phyloP scores from a whole-genome alignment of 2,329 filamentous ascomycete genomes.

The Myriosclerotinia duriaeana region DNA sequence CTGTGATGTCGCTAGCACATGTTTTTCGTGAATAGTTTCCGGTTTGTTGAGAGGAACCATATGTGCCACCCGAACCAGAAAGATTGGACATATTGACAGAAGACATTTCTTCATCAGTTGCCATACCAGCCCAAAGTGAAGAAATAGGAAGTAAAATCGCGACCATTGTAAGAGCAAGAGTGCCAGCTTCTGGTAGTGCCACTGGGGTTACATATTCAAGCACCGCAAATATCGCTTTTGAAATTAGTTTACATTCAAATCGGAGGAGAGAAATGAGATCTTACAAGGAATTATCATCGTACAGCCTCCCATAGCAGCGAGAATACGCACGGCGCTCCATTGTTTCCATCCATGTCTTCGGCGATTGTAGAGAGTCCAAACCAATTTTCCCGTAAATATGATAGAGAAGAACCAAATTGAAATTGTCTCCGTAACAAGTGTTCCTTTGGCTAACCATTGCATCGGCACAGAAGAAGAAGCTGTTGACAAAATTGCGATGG shows the following conservation, averaged over 20 bases:
- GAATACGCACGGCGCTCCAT: constrained; percentile 64
- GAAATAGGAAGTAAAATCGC: constrained; percentile 65
- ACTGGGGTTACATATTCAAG: constrained; percentile 51
- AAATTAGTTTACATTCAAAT: constrained; percentile 23
- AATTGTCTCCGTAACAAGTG: constrained; percentile 52
- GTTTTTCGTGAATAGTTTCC: constrained; percentile 23
- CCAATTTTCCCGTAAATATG: constrained; percentile 63
- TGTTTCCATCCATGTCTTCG: constrained; percentile 56
- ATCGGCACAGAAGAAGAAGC: constrained; percentile 37
- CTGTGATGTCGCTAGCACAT: constrained; percentile 25
- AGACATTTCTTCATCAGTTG: constrained; percentile 29
- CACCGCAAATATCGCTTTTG: constrained; percentile 58
- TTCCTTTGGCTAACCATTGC: constrained; percentile 46
- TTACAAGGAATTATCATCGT: constrained; percentile 64
- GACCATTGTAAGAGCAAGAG: constrained; percentile 56
- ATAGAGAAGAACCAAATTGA: constrained; percentile 62
- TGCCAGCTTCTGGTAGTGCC: constrained; percentile 52
- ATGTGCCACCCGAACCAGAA: background rate
- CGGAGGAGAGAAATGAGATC: constrained; percentile 29
- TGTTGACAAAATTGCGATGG: constrained; percentile 27
- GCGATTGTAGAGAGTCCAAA: constrained; percentile 55
- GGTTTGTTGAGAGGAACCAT: background rate
- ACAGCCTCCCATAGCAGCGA: constrained; percentile 67
- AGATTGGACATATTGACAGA: constrained; percentile 30
- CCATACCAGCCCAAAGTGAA: constrained; percentile 60